Evolutionary conservation across 331 rosid genomes (phyloP), one percentile per base, ranked within the genome.

Genomic region (Quercus lobata): DNA sequence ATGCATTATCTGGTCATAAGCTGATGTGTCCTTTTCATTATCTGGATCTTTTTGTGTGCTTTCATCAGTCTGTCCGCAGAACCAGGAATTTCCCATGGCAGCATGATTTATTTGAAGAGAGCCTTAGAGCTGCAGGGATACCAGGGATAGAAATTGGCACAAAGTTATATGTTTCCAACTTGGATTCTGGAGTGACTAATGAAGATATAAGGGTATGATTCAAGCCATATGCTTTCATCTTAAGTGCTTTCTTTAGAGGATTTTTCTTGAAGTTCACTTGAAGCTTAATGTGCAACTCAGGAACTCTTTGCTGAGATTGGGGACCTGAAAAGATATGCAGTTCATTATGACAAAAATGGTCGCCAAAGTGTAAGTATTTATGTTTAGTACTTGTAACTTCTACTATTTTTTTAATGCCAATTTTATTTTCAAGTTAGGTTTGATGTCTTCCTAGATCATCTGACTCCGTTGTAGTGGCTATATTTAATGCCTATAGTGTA

Each of bases 191-290:
- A 62, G 92, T 89, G 80, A 84, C 92, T 73, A 93, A 96, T 79
- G 99, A 96, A 84, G 99, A 96, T 82, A 91, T 96, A 90, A 90
- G 97, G 99, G 99, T 96, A 96, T 91, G 81, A 77, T 71, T 83
- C 60, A 61, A 81, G 87, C 83, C 85, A 69, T 76, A 72, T 79
- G 83, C 73, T 83, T 87, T 78, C 74, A 65, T 82, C 80, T 80
- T 83, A 76, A 74, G 79, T 56, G 79, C 78, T 82, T 80, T 89
- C 84, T 81, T 16, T 82, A 27, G 77, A 41, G 46, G 73, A 77
- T 81, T 81, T 84, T 73, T 58, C 78, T 75, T 83, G 79, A 76
- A 74, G 71, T 66, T 84, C 86, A 84, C 82, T 74, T 92, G 91
- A 90, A 83, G 80, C 92, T 54, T 87, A 85, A 80, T 81, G 80